Conservation (phyloP, 768 basidiomycete genomes). For the Nidularia pulvinata region DNA sequence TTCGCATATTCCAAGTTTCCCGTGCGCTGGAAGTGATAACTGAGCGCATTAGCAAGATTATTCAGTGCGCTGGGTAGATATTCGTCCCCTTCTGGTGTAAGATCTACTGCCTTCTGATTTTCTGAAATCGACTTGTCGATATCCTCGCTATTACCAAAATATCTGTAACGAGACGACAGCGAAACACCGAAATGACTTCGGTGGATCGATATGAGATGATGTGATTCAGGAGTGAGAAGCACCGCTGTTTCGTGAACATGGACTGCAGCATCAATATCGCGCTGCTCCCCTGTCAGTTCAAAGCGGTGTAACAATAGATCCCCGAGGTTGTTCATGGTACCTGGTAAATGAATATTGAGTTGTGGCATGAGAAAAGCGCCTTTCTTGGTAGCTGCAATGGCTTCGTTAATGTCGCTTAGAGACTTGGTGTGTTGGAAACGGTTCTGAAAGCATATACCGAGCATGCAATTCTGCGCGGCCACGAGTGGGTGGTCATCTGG, state of each 20-base stretch:
- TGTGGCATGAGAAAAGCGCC: not conserved
- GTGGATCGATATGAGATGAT: not conserved
- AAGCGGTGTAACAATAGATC: slow-evolving; percentile 4
- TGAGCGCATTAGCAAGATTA: too few species aligned
- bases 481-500: not conserved
- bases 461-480: not conserved
- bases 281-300: slow-evolving; percentile 1
- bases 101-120: too few species aligned
- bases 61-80: too few species aligned
- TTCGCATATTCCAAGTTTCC: too few species aligned
- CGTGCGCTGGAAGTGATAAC: too few species aligned
- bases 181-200: slow-evolving; percentile 5
- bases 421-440: not conserved
- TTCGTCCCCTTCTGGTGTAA: too few species aligned
- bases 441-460: not conserved
- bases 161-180: slow-evolving; percentile 1
- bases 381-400: not conserved
- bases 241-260: slow-evolving; percentile 1
- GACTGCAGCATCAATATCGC: slow-evolving; percentile 5
- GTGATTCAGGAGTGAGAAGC: not conserved
- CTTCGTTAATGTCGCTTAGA: not conserved
- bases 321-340: slow-evolving; percentile 5
- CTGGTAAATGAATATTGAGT: not conserved
- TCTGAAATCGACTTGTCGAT: slow-evolving; percentile 5
- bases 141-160: slow-evolving; percentile 4